These are phyloP conservation scores for Aquilaria sinensis DNA, from an alignment of 345 rosid species.

Conservation along the genomic window DNA sequence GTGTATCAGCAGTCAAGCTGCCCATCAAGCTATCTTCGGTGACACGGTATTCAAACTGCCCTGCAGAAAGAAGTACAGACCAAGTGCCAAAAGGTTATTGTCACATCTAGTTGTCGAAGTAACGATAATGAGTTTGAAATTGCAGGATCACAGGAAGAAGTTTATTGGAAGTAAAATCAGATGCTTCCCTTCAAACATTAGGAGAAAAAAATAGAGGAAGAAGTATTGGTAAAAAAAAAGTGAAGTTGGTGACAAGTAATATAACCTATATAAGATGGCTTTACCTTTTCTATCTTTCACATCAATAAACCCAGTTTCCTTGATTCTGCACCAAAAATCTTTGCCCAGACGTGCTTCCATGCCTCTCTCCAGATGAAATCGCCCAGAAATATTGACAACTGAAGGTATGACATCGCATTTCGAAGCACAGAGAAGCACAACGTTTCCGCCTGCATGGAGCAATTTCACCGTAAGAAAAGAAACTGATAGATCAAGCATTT, in stretches of 20 bases:
- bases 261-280: neutral
- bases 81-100: neutral
- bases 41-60: constrained; percentile 56
- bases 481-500: neutral
- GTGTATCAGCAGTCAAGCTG: constrained; percentile 53
- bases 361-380: constrained; percentile 64
- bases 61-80: constrained; percentile 26
- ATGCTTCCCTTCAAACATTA: neutral
- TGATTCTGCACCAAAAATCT: constrained; percentile 52
- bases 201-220: neutral
- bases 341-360: constrained; percentile 72
- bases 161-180: neutral
- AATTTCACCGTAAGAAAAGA: constrained; percentile 9
- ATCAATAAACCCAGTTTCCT: constrained; percentile 58
- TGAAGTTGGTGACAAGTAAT: too few species aligned
- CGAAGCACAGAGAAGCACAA: constrained; percentile 76
- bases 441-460: constrained; percentile 70
- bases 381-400: constrained; percentile 69
- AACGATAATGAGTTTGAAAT: neutral
- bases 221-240: neutral
- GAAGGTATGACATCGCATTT: constrained; percentile 50
- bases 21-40: constrained; percentile 72
- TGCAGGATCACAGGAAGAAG: neutral
- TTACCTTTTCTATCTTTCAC: constrained; percentile 59
- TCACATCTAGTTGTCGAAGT: neutral